A percentile compares a stretch with the other conserved stretches of the same genome.
These are phyloP conservation scores for Silene latifolia DNA, from an alignment of 148 eudicot species.

Conservation along the genomic window DNA sequence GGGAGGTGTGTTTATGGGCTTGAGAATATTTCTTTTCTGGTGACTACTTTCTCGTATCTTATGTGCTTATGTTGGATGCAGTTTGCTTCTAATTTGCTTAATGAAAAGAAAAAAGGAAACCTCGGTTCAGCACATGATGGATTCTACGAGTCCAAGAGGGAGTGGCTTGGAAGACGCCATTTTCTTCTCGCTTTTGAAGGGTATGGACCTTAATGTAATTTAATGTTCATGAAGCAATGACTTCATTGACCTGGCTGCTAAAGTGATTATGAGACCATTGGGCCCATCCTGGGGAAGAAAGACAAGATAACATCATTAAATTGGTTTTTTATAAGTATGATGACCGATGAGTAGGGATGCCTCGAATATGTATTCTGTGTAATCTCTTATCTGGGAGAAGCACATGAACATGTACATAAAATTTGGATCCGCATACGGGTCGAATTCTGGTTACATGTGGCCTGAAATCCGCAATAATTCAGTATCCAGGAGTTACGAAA, in stretches of 20 bases:
- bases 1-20: conserved; percentile 61
- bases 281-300: too few relatives aligned
- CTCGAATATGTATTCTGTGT: background rate
- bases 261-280: background rate
- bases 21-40: background rate
- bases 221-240: background rate
- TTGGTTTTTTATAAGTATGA: background rate
- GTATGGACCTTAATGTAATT: conserved; percentile 36
- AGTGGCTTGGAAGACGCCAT: conserved; percentile 92
- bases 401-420: background rate
- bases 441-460: background rate
- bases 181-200: conserved; percentile 82
- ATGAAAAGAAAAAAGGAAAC: conserved; percentile 74
- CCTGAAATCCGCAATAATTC: background rate
- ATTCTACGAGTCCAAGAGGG: conserved; percentile 88
- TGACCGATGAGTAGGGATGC: background rate
- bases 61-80: conserved; percentile 25
- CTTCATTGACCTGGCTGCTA: background rate
- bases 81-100: conserved; percentile 75
- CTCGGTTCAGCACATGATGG: conserved; percentile 65
- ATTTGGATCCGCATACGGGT: background rate
- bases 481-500: background rate
- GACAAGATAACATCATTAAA: too few relatives aligned
- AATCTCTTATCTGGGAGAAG: background rate
- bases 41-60: conserved; percentile 13